These are phyloP conservation scores for Torulaspora franciscae DNA, from an alignment of 805 yeast genomes.

Conservation along the genomic window DNA sequence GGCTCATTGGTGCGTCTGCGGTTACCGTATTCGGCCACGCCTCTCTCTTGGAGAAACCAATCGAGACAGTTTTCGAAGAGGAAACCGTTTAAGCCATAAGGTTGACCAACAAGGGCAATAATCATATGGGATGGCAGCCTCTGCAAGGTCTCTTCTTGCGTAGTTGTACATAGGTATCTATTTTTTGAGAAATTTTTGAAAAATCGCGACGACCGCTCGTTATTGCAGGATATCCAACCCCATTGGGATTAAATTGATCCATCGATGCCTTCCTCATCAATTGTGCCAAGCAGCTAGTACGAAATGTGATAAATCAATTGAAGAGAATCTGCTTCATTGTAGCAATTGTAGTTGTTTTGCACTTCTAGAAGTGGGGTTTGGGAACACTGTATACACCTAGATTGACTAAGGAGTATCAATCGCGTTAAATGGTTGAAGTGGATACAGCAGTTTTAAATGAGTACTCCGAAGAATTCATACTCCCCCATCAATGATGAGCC, in stretches of 20 bases:
- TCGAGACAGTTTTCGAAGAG: constrained; percentile 90
- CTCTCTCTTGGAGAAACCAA: constrained; percentile 86
- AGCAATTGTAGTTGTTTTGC: no score
- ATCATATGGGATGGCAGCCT: not conserved
- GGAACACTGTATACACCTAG: not conserved
- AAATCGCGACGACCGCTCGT: not conserved
- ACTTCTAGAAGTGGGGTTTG: no score
- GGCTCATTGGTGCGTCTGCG: constrained; percentile 86
- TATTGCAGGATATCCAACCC: not conserved
- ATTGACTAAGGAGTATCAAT: not conserved
- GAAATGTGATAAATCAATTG: not conserved
- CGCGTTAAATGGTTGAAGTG: constrained; percentile 3
- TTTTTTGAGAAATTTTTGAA: constrained; percentile 3
- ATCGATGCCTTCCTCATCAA: not conserved
- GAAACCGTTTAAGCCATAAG: constrained; percentile 38
- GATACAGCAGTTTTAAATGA: constrained; percentile 6
- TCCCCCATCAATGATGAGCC: constrained; percentile 9
- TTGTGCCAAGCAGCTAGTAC: not conserved
- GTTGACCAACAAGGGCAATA: not conserved
- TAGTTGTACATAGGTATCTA: not conserved
- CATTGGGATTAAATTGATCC: not conserved
- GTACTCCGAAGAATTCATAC: constrained; percentile 11
- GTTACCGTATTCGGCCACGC: constrained; percentile 82
- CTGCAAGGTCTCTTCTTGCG: not conserved
- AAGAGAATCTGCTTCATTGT: not conserved